Evolutionary conservation across 352 stramenopile genomes (phyloP).

Genomic region (Phytopythium litorale): DNA sequence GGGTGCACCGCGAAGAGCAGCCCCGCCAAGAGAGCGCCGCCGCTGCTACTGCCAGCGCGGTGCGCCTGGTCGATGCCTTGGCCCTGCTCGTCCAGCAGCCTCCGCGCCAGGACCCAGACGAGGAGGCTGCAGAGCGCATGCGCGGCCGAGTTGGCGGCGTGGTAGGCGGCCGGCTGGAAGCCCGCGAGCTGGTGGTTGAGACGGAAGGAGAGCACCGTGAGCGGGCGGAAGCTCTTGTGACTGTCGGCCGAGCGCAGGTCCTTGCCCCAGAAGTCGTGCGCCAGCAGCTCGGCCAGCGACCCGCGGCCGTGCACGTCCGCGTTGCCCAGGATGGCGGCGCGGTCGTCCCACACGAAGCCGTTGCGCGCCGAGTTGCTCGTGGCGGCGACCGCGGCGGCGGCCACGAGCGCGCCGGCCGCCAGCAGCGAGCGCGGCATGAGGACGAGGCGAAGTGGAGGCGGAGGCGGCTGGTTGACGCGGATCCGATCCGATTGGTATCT

Average conservation of each 20-base stretch:
- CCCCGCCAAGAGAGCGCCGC: constrained; percentile 27
- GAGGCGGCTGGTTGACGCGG: neutral
- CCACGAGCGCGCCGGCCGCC: constrained; percentile 14
- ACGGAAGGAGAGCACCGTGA: constrained; percentile 77
- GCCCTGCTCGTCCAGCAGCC: constrained; percentile 22
- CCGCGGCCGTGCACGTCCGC: constrained; percentile 35
- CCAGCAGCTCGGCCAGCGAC: constrained; percentile 41
- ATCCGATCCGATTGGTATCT: too few relatives aligned
- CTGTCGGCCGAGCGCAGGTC: constrained; percentile 44
- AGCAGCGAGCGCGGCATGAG: constrained; percentile 6
- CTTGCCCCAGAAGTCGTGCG: constrained; percentile 88
- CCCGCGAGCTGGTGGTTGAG: constrained; percentile 47
- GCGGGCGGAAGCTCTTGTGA: constrained; percentile 89
- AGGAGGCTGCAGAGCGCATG: constrained; percentile 61
- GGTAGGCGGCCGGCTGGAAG: constrained; percentile 52
- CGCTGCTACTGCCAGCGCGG: neutral
- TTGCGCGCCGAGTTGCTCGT: constrained; percentile 51
- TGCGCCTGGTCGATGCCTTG: too few relatives aligned
- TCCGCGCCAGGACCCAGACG: constrained; percentile 40
- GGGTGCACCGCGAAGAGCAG: constrained; percentile 91
- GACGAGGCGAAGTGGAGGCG: neutral
- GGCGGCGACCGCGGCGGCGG: constrained; percentile 35
- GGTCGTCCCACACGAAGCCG: constrained; percentile 90
- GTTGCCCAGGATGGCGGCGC: constrained; percentile 73
- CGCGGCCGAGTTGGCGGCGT: constrained; percentile 71